Percentiles rank a stretch among this genome's conserved stretches.
Evolutionary conservation across 2,329 filamentous ascomycete species (phyloP).

Genomic region (Torrubiellomyces zombiae): DNA sequence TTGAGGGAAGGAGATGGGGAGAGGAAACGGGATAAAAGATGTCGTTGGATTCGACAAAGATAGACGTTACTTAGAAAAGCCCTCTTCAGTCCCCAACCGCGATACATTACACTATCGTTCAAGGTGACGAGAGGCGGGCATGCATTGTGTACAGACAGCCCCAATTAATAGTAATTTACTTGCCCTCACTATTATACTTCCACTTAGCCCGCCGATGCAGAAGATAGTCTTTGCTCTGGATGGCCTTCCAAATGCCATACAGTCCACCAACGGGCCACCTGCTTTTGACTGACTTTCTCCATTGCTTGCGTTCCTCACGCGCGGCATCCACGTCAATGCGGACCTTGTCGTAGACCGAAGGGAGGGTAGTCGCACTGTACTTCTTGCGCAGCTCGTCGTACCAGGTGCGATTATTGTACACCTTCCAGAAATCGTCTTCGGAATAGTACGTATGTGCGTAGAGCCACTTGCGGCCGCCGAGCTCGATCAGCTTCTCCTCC

Average conservation of each 20-base stretch:
- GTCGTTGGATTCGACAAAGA: no score
- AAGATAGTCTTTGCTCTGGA: constrained; percentile 38
- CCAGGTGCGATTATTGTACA: constrained; percentile 39
- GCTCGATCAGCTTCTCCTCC: constrained; percentile 49
- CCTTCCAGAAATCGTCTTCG: constrained; percentile 51
- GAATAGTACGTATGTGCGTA: constrained; percentile 77
- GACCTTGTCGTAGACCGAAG: constrained; percentile 57
- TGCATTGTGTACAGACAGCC: no score
- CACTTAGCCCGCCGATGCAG: constrained; percentile 35
- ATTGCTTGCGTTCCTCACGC: constrained; percentile 18
- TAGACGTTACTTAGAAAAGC: no score
- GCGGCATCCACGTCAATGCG: constrained; percentile 34
- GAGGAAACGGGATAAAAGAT: no score
- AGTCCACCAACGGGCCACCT: constrained; percentile 40
- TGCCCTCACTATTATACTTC: constrained; percentile 27
- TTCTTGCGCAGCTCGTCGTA: constrained; percentile 47
- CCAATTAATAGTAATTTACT: no score
- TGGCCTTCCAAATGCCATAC: constrained; percentile 42
- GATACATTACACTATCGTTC: no score
- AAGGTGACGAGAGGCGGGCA: no score
- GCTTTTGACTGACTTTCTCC: constrained; percentile 27
- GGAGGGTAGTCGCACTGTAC: constrained; percentile 44
- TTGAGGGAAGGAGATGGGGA: no score
- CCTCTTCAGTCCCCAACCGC: no score
- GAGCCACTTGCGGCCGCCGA: constrained; percentile 72